These are phyloP conservation scores for Mycosarcoma maydis DNA, from an alignment of 1,284 basidiomycete genomes.

Conservation along the genomic window DNA sequence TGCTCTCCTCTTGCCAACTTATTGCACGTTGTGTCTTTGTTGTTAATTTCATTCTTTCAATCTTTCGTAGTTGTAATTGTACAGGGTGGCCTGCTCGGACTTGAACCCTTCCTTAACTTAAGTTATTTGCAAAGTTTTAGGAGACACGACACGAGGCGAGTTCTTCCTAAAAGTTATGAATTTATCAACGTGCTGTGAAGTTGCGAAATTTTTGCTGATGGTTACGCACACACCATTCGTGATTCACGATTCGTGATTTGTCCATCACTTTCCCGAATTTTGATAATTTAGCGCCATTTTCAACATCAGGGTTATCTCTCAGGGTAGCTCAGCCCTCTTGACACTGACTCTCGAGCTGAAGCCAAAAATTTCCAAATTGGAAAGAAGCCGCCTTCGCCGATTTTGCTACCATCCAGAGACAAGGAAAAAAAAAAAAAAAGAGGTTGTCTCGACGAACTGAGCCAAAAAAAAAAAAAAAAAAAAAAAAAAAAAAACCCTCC, in stretches of 20 bases:
- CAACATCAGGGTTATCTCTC: background rate
- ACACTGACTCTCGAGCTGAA: too few species aligned
- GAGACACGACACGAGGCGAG: too few species aligned
- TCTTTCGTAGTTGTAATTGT: too few species aligned
- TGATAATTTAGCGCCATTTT: background rate
- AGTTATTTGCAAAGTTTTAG: too few species aligned
- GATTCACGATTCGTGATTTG: too few species aligned
- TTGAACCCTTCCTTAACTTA: too few species aligned
- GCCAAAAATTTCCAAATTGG: background rate
- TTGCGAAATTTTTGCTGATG: slow-evolving; percentile 3
- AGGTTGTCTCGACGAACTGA: background rate
- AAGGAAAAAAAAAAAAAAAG: background rate
- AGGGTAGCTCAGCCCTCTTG: background rate
- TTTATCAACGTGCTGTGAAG: slow-evolving; percentile 1
- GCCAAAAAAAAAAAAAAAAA: background rate
- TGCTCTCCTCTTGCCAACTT: too few species aligned
- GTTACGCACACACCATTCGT: background rate
- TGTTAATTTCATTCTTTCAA: too few species aligned
- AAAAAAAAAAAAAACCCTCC: background rate
- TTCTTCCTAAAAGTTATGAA: background rate
- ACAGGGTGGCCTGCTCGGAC: too few species aligned
- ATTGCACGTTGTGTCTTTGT: too few species aligned
- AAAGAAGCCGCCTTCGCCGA: slow-evolving; percentile 1
- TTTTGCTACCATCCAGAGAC: background rate
- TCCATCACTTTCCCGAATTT: background rate